These are phyloP conservation scores for Solanum gracilifrons DNA, from an alignment of 257 asterid species.

Conservation along the genomic window DNA sequence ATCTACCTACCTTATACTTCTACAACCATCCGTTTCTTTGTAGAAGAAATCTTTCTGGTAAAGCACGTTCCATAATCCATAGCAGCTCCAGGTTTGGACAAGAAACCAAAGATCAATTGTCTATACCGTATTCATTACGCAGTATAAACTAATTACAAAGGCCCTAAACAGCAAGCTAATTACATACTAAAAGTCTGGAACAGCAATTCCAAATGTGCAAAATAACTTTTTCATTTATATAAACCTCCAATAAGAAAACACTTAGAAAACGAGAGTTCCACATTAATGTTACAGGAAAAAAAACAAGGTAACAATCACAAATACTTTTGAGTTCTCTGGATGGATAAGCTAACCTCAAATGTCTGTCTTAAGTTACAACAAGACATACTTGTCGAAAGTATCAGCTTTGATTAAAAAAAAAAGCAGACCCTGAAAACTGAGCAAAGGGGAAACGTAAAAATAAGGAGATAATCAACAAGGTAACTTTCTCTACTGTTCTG, in stretches of 20 bases:
- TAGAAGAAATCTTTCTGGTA: too few relatives aligned
- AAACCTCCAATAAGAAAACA: not conserved
- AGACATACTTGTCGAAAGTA: not conserved
- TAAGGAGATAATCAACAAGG: not conserved
- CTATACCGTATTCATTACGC: not conserved
- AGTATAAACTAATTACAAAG: not conserved
- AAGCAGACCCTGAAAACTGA: not conserved
- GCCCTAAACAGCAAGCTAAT: not conserved
- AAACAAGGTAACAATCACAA: not conserved
- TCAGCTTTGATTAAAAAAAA: not conserved
- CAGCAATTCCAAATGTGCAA: not conserved
- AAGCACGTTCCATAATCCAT: not conserved
- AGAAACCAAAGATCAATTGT: not conserved
- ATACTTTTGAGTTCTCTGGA: not conserved
- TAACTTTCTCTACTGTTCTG: not conserved
- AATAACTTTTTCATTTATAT: not conserved
- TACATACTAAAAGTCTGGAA: not conserved
- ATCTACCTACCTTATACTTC: not conserved
- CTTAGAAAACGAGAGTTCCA: not conserved
- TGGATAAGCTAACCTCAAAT: not conserved
- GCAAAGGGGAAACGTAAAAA: not conserved
- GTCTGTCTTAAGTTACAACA: not conserved
- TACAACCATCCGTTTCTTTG: too few relatives aligned
- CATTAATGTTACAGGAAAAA: not conserved
- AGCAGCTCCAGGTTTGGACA: not conserved